Conservation (phyloP, 345 rosid genomes). For the Eucalyptus melliodora region DNA sequence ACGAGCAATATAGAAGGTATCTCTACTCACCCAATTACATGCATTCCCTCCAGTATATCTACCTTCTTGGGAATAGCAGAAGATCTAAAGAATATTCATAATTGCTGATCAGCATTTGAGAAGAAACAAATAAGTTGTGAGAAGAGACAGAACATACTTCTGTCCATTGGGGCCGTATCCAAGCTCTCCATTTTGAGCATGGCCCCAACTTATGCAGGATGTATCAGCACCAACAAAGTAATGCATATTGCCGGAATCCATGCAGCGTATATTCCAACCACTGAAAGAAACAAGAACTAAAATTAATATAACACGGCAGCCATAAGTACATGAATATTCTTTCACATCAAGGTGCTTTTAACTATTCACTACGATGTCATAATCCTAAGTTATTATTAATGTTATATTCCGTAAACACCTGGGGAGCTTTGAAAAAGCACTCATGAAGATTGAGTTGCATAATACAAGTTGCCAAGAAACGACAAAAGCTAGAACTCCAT, state of each 20-base stretch:
- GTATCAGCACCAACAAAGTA: constrained; percentile 94
- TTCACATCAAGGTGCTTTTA: neutral
- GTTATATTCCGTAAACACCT: neutral
- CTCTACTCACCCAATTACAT: constrained; percentile 58
- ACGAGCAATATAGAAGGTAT: neutral
- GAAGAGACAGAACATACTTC: constrained; percentile 35
- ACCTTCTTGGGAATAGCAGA: constrained; percentile 94
- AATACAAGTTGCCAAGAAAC: neutral
- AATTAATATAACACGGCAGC: neutral
- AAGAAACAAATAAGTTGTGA: neutral
- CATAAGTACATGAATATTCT: neutral
- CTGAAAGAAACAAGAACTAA: constrained; percentile 15
- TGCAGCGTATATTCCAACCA: constrained; percentile 97
- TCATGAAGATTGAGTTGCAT: neutral
- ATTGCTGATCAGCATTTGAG: neutral
- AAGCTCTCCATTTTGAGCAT: constrained; percentile 85
- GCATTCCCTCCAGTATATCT: constrained; percentile 87
- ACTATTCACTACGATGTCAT: neutral
- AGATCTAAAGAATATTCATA: constrained; percentile 37
- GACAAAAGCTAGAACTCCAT: neutral
- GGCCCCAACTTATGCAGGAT: constrained; percentile 99
- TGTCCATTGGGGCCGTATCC: constrained; percentile 96
- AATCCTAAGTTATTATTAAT: neutral
- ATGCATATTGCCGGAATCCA: constrained; percentile 97
- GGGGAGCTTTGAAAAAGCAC: neutral